Conservation (phyloP, 2,329 filamentous ascomycete species). For the Sporothrix luriei region DNA sequence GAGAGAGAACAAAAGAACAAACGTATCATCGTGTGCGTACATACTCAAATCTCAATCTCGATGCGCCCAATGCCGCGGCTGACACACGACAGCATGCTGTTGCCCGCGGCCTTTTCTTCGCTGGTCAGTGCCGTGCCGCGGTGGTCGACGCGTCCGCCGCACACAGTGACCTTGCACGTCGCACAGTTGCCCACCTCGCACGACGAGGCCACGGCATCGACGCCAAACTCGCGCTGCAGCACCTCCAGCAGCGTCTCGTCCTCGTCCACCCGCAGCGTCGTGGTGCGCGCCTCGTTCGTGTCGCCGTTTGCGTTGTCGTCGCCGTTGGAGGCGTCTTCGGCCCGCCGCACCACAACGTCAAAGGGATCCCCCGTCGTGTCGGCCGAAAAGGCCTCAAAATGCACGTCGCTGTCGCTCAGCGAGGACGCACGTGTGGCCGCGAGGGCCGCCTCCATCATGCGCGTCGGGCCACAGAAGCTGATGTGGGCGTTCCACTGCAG, state of each 20-base stretch:
- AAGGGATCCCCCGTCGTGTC: slow-evolving; percentile 62
- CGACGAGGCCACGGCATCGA: slow-evolving; percentile 49
- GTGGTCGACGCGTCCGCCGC: slow-evolving; percentile 52
- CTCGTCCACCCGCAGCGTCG: slow-evolving; percentile 48
- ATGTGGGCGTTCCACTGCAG: slow-evolving; percentile 59
- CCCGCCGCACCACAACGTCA: slow-evolving; percentile 51
- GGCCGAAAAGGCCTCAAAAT: slow-evolving; percentile 63
- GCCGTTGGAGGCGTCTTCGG: background rate
- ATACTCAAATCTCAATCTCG: slow-evolving; percentile 49
- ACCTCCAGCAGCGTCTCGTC: slow-evolving; percentile 57
- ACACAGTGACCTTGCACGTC: slow-evolving; percentile 53
- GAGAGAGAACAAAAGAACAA: background rate
- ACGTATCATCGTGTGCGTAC: background rate
- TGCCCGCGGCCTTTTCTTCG: slow-evolving; percentile 47
- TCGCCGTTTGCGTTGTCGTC: too few relatives aligned
- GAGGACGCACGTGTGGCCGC: slow-evolving; percentile 47
- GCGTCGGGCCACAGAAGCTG: slow-evolving; percentile 62
- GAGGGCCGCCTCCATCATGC: slow-evolving; percentile 58
- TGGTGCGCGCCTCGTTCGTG: slow-evolving; percentile 25
- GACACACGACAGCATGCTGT: slow-evolving; percentile 54
- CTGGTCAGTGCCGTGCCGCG: slow-evolving; percentile 52
- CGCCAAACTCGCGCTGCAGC: slow-evolving; percentile 48
- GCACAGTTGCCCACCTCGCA: slow-evolving; percentile 60
- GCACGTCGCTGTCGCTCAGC: slow-evolving; percentile 55
- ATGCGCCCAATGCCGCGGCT: slow-evolving; percentile 56